Base-by-base conservation (phyloP, 2,329 filamentous ascomycete species). In the Cephalotrichum gorgonifer region DNA sequence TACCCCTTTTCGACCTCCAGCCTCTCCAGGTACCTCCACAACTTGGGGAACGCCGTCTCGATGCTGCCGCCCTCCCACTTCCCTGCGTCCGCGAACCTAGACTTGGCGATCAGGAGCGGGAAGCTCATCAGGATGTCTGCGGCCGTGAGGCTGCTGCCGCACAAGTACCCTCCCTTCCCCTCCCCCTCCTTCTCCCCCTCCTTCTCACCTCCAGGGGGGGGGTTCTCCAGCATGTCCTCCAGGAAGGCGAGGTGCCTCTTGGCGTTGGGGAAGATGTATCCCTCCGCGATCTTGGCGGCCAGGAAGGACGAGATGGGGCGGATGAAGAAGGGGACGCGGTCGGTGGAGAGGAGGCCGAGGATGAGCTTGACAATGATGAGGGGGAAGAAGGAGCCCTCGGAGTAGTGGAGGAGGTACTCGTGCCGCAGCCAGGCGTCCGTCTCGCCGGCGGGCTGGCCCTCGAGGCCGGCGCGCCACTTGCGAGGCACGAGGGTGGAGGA, bases 311-410 rank as follows among this genome's bases (percentile, higher is more conserved):
- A 74, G 50, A 79, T 63, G 51, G 75, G 75, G 1, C 75, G 71
- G 54, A 78, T 62, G 56, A 75, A 66, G 61, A 77, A 78, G 15
- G 76, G 76, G 2, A 78, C 63, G 23, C 59, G 58, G 1, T 64
- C 58, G 2, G 70, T 67, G 52, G 71, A 73, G n/a, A 48, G 26
- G 26, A 48, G 20, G 38, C 59, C 59, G 12, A 85, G 68, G 25
- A 95, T 66, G 15, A 93, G 60, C 14, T 73, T 68, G 53, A 87
- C 65, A 1, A 90, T 65, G 53, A 93, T 63, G 44, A 81, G 70
- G 1, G 80, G 76, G 83, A 94, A 93, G 53, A 96, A 67, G 52
- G 79, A 87, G 11, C 90, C 91, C 67, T 96, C 91, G 5, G 79
- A 75, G 64, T 90, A 96, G 62, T 95, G 85, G 73, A 95, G 78